Conservation (phyloP, 129 eudicot genomes). For the Centrapalus pauciflorus region DNA sequence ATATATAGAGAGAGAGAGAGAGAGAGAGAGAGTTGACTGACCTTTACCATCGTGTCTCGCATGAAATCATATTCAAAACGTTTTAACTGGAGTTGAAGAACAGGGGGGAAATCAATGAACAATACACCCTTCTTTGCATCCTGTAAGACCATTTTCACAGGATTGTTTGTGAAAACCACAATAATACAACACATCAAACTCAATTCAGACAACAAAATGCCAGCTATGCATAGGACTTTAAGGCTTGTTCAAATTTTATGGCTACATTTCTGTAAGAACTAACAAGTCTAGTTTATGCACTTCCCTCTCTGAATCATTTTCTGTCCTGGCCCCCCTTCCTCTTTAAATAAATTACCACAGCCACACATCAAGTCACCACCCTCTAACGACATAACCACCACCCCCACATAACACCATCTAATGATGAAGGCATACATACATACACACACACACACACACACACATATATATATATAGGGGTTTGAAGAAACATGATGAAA, state of each 20-base stretch:
- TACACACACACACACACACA: neutral
- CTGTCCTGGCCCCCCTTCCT: neutral
- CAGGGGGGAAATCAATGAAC: slow-evolving; percentile 93
- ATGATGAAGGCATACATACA: neutral
- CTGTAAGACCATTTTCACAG: slow-evolving; percentile 41
- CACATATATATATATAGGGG: no score
- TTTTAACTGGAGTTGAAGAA: slow-evolving; percentile 92
- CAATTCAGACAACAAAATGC: slow-evolving; percentile 2
- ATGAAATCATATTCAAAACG: slow-evolving; percentile 90
- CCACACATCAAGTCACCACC: neutral
- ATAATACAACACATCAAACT: neutral
- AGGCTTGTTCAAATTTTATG: neutral
- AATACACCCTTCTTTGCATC: slow-evolving; percentile 96
- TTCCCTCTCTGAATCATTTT: slow-evolving; percentile 6
- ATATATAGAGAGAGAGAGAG: no score
- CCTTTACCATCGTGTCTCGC: slow-evolving; percentile 93
- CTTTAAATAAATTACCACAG: neutral
- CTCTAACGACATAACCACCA: neutral
- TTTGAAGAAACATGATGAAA: no score
- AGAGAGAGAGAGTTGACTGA: no score
- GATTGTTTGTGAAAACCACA: slow-evolving; percentile 6
- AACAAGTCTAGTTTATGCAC: slow-evolving; percentile 3
- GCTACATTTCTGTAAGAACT: neutral
- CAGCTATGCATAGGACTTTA: neutral
- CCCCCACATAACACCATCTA: neutral